Evolutionary conservation across 192 early-diverging fungal species (phyloP).

Genomic region (Backusella circina): DNA sequence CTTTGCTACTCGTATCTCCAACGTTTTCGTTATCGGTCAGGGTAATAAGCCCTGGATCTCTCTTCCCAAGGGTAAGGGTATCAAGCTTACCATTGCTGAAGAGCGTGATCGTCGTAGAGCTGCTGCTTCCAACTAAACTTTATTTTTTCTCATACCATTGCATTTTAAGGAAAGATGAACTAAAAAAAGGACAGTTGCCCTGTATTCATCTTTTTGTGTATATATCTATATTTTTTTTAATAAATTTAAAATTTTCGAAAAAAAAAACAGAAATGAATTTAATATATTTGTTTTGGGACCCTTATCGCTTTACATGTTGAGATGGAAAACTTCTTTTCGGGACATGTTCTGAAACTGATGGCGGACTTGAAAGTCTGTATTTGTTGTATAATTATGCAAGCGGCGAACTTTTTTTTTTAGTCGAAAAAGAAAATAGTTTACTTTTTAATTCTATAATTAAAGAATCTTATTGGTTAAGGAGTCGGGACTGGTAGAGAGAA

Average conservation of each 20-base stretch:
- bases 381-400: not conserved
- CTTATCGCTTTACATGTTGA: not conserved
- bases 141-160: not conserved
- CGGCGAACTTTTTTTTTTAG: not conserved
- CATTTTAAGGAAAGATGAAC: not conserved
- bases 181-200: not conserved
- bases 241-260: not conserved
- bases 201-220: not conserved
- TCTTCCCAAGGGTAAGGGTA: slow-evolving; percentile 98
- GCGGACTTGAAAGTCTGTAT: not conserved
- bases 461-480: not conserved
- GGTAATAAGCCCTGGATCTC: slow-evolving; percentile 94
- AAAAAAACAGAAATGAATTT: not conserved
- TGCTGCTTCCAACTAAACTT: not conserved
- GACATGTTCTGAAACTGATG: not conserved
- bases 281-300: not conserved
- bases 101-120: slow-evolving; percentile 87
- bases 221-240: not conserved
- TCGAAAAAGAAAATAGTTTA: not conserved
- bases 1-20: slow-evolving; percentile 97
- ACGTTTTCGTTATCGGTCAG: slow-evolving; percentile 88
- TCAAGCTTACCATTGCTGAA: slow-evolving; percentile 98
- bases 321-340: not conserved
- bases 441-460: not conserved
- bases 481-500: not conserved